phyloP scores from a whole-genome alignment of 2,329 filamentous ascomycete species.

The Pestalotiopsis sp. region DNA sequence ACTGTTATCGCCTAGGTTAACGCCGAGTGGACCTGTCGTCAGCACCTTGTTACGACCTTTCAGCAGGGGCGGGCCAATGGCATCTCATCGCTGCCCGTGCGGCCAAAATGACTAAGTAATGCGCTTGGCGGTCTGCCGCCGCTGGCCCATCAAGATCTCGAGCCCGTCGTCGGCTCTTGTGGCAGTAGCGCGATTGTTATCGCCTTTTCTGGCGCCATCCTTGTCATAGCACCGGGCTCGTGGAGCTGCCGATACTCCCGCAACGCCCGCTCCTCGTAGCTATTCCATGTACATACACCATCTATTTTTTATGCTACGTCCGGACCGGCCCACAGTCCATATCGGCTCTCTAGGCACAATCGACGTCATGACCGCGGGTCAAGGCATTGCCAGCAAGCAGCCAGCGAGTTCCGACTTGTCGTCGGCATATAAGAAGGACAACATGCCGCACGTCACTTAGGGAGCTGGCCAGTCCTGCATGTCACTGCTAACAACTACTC shows the following conservation, averaged over 20 bases:
- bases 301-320: not conserved
- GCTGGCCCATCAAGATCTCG: not conserved
- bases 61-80: not conserved
- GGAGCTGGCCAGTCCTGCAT: not conserved
- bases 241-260: not conserved
- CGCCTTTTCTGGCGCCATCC: not conserved
- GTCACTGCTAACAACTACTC: not conserved
- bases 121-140: not conserved
- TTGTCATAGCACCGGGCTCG: not conserved
- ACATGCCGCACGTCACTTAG: not conserved
- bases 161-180: no score
- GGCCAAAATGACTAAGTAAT: not conserved
- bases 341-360: not conserved
- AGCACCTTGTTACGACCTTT: conserved; percentile 10
- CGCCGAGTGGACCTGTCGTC: conserved; percentile 1
- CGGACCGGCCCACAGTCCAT: not conserved
- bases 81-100: not conserved
- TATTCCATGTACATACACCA: not conserved
- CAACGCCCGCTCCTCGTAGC: not conserved
- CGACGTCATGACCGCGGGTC: not conserved
- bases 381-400: not conserved
- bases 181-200: not conserved
- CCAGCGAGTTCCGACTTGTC: not conserved
- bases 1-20: conserved; percentile 8
- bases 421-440: not conserved